These are phyloP conservation scores for Claviceps sorghi DNA, from an alignment of 2,329 filamentous ascomycete species.

Conservation along the genomic window DNA sequence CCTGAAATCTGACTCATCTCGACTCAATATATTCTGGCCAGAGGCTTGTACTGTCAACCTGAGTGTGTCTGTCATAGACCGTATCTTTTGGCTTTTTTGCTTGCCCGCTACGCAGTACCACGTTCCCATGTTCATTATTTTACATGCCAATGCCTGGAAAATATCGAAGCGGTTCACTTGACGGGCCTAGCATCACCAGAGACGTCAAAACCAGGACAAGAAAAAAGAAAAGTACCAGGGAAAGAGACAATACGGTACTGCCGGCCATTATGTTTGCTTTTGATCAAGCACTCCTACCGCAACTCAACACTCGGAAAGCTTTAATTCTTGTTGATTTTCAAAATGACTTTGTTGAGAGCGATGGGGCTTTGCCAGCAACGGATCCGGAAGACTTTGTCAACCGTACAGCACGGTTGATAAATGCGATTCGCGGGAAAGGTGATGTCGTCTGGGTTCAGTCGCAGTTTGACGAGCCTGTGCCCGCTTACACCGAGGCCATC, in stretches of 20 bases:
- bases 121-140: neutral
- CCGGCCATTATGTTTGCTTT: conserved; percentile 36
- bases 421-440: conserved; percentile 55
- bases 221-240: neutral
- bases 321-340: conserved; percentile 78
- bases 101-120: neutral
- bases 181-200: neutral
- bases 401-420: conserved; percentile 50
- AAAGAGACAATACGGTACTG: neutral
- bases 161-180: neutral
- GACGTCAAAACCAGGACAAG: neutral
- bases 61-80: neutral
- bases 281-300: conserved; percentile 39
- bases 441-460: conserved; percentile 77
- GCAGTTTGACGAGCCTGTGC: conserved; percentile 50
- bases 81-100: neutral
- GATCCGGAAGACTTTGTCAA: conserved; percentile 52
- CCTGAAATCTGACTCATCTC: neutral
- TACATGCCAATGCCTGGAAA: neutral
- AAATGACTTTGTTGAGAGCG: conserved; percentile 65
- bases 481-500: conserved; percentile 39
- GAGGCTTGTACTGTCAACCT: neutral
- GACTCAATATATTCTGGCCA: neutral
- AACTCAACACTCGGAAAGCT: conserved; percentile 48
- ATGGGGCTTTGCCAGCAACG: conserved; percentile 52